phyloP scores from a whole-genome alignment of 495 filamentous ascomycete genomes.

The Pyrenula massariospora region DNA sequence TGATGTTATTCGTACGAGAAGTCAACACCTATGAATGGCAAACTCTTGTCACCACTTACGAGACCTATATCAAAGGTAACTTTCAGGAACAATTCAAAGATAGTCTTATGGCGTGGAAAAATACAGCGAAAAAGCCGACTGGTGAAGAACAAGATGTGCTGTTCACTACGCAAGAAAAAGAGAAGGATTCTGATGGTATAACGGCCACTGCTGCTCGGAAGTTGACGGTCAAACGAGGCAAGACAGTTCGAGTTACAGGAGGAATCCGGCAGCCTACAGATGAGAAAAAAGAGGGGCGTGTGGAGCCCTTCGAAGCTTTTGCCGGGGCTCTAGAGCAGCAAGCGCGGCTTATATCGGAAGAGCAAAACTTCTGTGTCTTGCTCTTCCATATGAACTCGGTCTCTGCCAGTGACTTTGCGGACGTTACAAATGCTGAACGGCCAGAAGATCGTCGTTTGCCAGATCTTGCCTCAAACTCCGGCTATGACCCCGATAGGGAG shows the following conservation, averaged over 20 bases:
- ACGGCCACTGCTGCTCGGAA: conserved; percentile 67
- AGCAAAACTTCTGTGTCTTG: conserved; percentile 89
- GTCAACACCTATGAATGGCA: conserved; percentile 74
- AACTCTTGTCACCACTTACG: conserved; percentile 64
- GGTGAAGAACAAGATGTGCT: conserved; percentile 80
- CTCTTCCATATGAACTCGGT: conserved; percentile 85
- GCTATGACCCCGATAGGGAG: conserved; percentile 73
- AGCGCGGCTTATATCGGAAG: conserved; percentile 65
- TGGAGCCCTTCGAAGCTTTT: conserved; percentile 75
- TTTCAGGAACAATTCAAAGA: conserved; percentile 78
- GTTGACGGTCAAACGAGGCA: conserved; percentile 83
- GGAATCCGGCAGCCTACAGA: conserved; percentile 32
- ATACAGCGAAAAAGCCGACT: conserved; percentile 60
- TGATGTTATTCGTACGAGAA: conserved; percentile 78
- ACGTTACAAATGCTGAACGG: conserved; percentile 51
- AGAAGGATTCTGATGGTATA: conserved; percentile 56
- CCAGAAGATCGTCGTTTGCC: conserved; percentile 58
- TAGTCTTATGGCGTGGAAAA: conserved; percentile 72
- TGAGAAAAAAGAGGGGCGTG: conserved; percentile 58
- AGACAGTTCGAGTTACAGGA: conserved; percentile 65
- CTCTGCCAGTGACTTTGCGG: conserved; percentile 65
- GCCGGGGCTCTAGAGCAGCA: conserved; percentile 66
- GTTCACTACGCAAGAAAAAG: conserved; percentile 78
- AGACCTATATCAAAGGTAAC: conserved; percentile 56
- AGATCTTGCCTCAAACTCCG: conserved; percentile 56